Percentiles rank a stretch among this genome's conserved stretches.
Conservation (phyloP, 2,329 filamentous ascomycete genomes). For the Aspergillus pseudonomiae region DNA sequence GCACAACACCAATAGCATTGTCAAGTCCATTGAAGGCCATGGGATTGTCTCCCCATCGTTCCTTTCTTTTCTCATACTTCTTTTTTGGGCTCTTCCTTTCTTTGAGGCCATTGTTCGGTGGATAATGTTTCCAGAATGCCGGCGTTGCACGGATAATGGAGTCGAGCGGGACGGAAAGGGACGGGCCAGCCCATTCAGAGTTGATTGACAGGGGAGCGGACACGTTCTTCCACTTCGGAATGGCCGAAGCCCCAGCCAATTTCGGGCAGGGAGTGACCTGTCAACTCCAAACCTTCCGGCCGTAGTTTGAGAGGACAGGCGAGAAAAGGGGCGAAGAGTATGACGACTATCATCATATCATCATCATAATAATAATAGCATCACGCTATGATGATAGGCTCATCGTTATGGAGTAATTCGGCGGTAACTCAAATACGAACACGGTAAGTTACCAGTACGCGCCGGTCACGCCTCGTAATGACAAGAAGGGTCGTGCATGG, state of each 20-base stretch:
- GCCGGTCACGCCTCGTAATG: constrained; percentile 25
- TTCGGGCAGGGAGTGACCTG: constrained; percentile 12
- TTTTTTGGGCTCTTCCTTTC: neutral
- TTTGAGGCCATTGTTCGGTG: neutral
- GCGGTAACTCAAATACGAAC: constrained; percentile 32
- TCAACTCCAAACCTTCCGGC: constrained; percentile 5
- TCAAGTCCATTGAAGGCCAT: neutral
- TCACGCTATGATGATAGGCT: constrained; percentile 8
- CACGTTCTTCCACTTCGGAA: constrained; percentile 15
- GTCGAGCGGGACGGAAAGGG: constrained; percentile 40
- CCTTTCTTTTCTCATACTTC: constrained; percentile 7
- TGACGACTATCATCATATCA: neutral
- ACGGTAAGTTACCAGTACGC: constrained; percentile 34
- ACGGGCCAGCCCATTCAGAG: constrained; percentile 32
- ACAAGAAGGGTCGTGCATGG: constrained; percentile 19
- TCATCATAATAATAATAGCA: neutral
- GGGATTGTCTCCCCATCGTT: neutral
- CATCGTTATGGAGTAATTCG: constrained; percentile 11
- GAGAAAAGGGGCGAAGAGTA: neutral
- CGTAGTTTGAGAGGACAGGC: neutral
- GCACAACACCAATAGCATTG: neutral
- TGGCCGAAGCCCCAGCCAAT: constrained; percentile 11
- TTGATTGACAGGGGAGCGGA: constrained; percentile 18
- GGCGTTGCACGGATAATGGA: constrained; percentile 18
- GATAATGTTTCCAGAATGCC: constrained; percentile 7